Evolutionary conservation across 495 filamentous ascomycete species (phyloP), one percentile per base, ranked within the genome.

Genomic region (Penicillium malachiteum): DNA sequence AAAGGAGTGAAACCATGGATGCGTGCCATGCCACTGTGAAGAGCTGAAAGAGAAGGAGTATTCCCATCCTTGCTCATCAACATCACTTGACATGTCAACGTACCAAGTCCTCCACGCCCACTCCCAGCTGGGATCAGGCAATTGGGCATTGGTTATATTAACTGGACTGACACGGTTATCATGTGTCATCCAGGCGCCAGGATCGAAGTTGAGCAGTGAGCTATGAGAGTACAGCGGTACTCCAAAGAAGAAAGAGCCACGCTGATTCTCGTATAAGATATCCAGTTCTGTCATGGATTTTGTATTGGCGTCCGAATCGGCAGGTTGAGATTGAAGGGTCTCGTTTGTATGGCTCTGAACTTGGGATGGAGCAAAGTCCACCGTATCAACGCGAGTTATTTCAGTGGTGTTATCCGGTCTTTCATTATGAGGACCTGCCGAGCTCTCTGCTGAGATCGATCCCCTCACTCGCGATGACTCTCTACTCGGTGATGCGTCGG

Each of bases 81-180:
- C 84, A 57, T 89, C 85, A n/a, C 84, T 83, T 7, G 89, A 87
- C 80, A 91, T 90, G 65, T 99, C 92, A 18, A 96, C 85, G 58
- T 89, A 91, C 95, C 95, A 99, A 37, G 86, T 86, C 54, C 87
- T 84, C 95, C 94, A 99, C 5, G 82, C 87, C 94, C 94, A 98
- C 70, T 88, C 83, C 95, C 95, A 99, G 63, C 87, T 90, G 3
- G 95, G 95, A 67, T 97, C 95, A 0, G 95, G 94, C 2, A 95
- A 78, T 67, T 97, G 95, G 1, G 93, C 91, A 55, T 92, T 95
- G 49, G 86, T 82, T 55, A 96, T 95, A 65, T 94, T 83, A 56
- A 95, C 94, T 14, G 89, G 81, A 54, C 87, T 92, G 30, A 87
- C 73, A 56, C 87, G 84, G 52, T 84, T 81, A 37, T 80, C 82